Base-by-base conservation (phyloP, 2,329 filamentous ascomycete genomes). In the Coniella vitis region DNA sequence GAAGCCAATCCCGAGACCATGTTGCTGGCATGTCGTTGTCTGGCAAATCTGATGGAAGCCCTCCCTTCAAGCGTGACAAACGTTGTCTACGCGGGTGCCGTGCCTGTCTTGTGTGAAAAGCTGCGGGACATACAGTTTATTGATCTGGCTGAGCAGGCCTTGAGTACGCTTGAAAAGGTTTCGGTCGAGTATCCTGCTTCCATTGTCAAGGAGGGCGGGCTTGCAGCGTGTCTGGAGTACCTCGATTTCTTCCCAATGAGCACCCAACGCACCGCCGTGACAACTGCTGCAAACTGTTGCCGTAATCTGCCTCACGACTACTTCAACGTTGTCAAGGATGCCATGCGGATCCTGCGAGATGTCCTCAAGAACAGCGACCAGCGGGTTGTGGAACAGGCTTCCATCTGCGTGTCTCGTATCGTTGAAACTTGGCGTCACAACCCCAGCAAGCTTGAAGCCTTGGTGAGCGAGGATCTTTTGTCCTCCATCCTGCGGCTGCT, bases 41-140 rank as follows among this genome's bases (percentile, higher is more conserved):
- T 98, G 59, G 93, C 93, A 52, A 97, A 98, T 64, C 69, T 98
- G 48, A 98, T 98, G 93, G 93, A 98, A 65, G 94, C 91, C 21
- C 72, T 98, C 25, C 90, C 93, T 17, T 84, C 89, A 31, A 91
- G 91, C 49, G 93, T 93, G 42, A 87, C 90, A 12, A 96, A 95
- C 63, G 90, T 98, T 13, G 93, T 97, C 4, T 97, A 97, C 63
- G 91, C 90, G n/a, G 89, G 90, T 43, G 93, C 93, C 31, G 93
- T 98, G 4, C 90, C 93, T 2, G 83, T 98, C 12, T 73, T 98
- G 21, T 97, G 93, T 69, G 87, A 91, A 62, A 98, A 97, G 68
- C 75, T 98, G 25, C 75, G 97, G 53, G 90, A 97, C 67, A 97
- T 97, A 39, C 86, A 91, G 54, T 98, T 91, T 65, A 98, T 98